Evolutionary conservation across 2,329 filamentous ascomycete genomes (phyloP), one percentile per base, ranked within the genome.

Genomic region (Trichoderma arundinaceum): DNA sequence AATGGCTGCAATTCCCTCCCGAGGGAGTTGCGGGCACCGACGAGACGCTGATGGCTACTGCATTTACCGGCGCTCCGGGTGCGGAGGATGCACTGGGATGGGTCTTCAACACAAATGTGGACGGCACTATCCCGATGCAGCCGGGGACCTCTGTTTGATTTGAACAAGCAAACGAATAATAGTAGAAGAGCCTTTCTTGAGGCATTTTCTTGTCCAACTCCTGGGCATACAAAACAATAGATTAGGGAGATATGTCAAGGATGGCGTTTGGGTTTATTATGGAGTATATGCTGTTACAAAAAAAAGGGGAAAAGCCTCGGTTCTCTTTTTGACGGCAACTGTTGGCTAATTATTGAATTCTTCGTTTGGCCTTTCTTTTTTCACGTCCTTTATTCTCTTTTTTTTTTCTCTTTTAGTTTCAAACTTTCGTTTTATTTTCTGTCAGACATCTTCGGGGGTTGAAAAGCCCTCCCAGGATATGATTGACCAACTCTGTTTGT

Each of bases 1-100:
- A 86, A 70, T 87, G 84, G 83, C 77, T 87, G 22, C 82, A 87
- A 66, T 87, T 86, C 68, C 84, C 84, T 6, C 79, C 80, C 1
- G 84, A 86, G 57, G 81, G 80, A 7, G 77, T 78, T 10, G 79
- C 77, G 66, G 76, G 74, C 41, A 71, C 73, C 7, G 79, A 78
- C n/a, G 78, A 79, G 32, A 74, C 74, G 28, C 70, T 79, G 52
- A 75, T 78, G 69, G 72, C 72, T 7, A 74, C 73, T 6, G 71
- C 79, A 28, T 75, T 79, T 59, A 71, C 71, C 7, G 67, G 68
- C 17, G 68, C 63, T 32, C 46, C 68, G 32, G 71, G 72, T 3
- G 71, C 72, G 41, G 69, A 69, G n/a, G 74, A 72, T 69, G 68
- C 72, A 13, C 65, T 77, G 48, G 74, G 69, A 46, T 72, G 74